A percentile compares a stretch with the other conserved stretches of the same genome.
Evolutionary conservation across 768 basidiomycete genomes (phyloP).

Genomic region (Hysterangium stoloniferum): DNA sequence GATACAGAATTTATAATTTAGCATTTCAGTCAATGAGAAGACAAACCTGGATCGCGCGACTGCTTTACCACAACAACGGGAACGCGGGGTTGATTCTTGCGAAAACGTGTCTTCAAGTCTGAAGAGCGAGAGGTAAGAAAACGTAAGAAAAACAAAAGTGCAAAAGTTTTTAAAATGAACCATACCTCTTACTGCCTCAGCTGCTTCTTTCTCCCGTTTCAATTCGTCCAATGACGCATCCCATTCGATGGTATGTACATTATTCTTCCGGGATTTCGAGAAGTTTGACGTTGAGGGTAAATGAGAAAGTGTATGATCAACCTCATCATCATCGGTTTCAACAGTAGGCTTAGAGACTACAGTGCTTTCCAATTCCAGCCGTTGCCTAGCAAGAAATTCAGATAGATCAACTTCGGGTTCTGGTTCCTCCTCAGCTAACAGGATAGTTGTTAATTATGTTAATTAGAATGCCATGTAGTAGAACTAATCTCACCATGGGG

Average conservation of each 20-base stretch:
- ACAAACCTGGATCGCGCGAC: not conserved
- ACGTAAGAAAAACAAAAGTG: not conserved
- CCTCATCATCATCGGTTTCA: slow-evolving; percentile 41
- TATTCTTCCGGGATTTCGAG: slow-evolving; percentile 46
- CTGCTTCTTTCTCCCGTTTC: slow-evolving; percentile 60
- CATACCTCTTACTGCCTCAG: slow-evolving; percentile 74
- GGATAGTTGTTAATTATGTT: not conserved
- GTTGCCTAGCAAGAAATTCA: slow-evolving; percentile 56
- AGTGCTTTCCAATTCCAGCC: too few species aligned
- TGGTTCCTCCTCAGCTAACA: slow-evolving; percentile 22
- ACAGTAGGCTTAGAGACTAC: slow-evolving; percentile 19
- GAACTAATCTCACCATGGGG: slow-evolving; percentile 48
- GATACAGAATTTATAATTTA: not conserved
- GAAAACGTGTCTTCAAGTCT: slow-evolving; percentile 56
- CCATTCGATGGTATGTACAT: slow-evolving; percentile 59
- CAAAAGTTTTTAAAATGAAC: slow-evolving; percentile 14
- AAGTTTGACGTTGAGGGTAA: slow-evolving; percentile 30
- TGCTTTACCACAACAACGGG: slow-evolving; percentile 16
- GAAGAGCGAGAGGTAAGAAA: not conserved
- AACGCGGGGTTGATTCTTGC: slow-evolving; percentile 15
- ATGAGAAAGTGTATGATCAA: slow-evolving; percentile 52
- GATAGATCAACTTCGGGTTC: slow-evolving; percentile 74
- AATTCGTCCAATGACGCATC: slow-evolving; percentile 56
- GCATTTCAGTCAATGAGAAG: not conserved
- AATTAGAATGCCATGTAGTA: not conserved